Percentiles rank a stretch among this genome's conserved stretches.
phyloP scores from a whole-genome alignment of 108 stramenopile species.

The Cyclotella baltica region DNA sequence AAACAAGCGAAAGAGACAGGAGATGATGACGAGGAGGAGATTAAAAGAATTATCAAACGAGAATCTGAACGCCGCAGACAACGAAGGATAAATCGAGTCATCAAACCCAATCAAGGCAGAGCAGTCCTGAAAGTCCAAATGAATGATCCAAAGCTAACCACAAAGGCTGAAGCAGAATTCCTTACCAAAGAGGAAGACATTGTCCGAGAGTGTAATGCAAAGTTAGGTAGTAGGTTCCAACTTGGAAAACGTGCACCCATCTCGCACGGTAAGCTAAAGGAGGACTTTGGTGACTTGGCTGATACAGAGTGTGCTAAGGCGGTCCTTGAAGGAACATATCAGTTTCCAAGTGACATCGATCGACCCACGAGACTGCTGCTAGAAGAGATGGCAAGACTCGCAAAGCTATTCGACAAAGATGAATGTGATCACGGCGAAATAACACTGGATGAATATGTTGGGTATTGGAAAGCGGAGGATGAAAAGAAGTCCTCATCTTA shows the following conservation, averaged over 20 bases:
- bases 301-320: background rate
- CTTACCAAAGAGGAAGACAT: no score
- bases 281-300: conserved; percentile 19
- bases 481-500: conserved; percentile 18
- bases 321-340: conserved; percentile 30
- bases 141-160: background rate
- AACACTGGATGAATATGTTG: conserved; percentile 14
- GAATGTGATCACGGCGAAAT: background rate
- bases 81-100: background rate
- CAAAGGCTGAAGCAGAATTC: no score
- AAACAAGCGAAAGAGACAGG: background rate
- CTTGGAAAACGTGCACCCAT: background rate
- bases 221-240: background rate
- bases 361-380: background rate
- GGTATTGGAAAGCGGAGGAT: background rate
- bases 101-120: background rate
- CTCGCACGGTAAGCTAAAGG: background rate
- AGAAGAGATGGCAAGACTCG: background rate
- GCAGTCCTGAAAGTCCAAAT: background rate
- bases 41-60: background rate
- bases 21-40: background rate
- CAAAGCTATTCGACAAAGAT: background rate
- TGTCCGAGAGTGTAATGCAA: background rate
- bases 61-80: background rate
- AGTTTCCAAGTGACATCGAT: conserved; percentile 12